A percentile compares a stretch with the other conserved stretches of the same genome.
These are phyloP conservation scores for Oryza brachyantha DNA, from an alignment of 176 grass and related monocot species.

Conservation along the genomic window DNA sequence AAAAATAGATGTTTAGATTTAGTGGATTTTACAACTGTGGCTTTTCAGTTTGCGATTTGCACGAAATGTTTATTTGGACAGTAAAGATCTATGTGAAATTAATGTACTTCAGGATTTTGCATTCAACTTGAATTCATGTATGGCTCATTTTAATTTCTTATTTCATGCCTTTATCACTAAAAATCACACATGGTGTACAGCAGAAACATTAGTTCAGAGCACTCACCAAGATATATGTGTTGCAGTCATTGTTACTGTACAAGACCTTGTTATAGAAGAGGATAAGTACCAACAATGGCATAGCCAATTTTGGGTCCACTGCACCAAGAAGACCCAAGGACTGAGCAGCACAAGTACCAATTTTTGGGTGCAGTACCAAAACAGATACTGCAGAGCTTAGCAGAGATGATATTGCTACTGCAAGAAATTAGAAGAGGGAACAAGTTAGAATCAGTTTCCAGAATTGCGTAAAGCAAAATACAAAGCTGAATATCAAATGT, in stretches of 20 bases:
- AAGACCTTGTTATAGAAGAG: slow-evolving; percentile 80
- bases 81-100: not conserved
- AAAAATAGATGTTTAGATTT: not conserved
- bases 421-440: slow-evolving; percentile 34
- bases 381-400: slow-evolving; percentile 61
- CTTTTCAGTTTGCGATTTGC: slow-evolving; percentile 14
- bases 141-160: slow-evolving; percentile 4
- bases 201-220: slow-evolving; percentile 25
- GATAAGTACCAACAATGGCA: slow-evolving; percentile 69
- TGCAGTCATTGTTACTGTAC: slow-evolving; percentile 35
- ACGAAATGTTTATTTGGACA: slow-evolving; percentile 20
- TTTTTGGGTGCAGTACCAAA: slow-evolving; percentile 66
- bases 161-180: slow-evolving; percentile 7
- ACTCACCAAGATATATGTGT: slow-evolving; percentile 64
- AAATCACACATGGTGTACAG: slow-evolving; percentile 10
- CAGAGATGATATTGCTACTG: slow-evolving; percentile 64
- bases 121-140: slow-evolving; percentile 8
- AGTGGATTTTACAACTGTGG: not conserved
- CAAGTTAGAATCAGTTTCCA: slow-evolving; percentile 21
- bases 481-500: slow-evolving; percentile 11
- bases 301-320: slow-evolving; percentile 62
- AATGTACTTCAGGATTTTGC: slow-evolving; percentile 10
- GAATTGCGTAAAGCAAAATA: slow-evolving; percentile 22
- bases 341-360: slow-evolving; percentile 65
- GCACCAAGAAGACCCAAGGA: slow-evolving; percentile 70